Evolutionary conservation across 331 rosid species (phyloP).

Genomic region (Telfairia occidentalis): DNA sequence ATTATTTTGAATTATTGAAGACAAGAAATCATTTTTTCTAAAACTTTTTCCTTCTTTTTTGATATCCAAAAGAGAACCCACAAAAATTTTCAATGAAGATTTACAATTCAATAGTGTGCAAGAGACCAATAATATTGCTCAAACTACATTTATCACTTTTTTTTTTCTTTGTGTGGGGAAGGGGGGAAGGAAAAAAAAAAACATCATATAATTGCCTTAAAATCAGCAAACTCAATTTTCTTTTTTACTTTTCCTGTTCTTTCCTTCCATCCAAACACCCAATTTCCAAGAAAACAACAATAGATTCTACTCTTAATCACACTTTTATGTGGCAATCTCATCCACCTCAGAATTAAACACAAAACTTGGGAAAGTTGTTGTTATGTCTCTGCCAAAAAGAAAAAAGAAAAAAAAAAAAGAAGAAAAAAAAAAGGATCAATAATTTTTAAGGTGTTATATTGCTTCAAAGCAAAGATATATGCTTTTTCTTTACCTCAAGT

Average conservation of each 20-base stretch:
- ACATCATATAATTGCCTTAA: background rate
- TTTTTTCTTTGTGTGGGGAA: background rate
- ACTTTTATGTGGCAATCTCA: slow-evolving; percentile 41
- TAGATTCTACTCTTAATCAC: background rate
- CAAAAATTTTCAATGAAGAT: background rate
- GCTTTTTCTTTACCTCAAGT: slow-evolving; percentile 39
- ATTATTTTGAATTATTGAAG: no score
- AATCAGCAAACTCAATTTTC: background rate
- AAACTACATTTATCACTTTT: background rate
- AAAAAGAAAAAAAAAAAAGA: background rate
- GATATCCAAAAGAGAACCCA: background rate
- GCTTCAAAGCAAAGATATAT: background rate
- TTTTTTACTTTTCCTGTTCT: background rate
- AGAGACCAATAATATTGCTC: background rate
- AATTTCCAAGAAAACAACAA: slow-evolving; percentile 5
- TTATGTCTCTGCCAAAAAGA: slow-evolving; percentile 55
- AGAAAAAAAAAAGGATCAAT: background rate
- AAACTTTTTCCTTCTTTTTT: background rate
- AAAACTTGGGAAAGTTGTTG: slow-evolving; percentile 85
- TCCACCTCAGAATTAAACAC: slow-evolving; percentile 80
- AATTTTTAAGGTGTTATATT: background rate
- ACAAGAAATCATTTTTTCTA: no score
- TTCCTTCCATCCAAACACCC: slow-evolving; percentile 8
- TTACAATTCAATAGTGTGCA: slow-evolving; percentile 2
- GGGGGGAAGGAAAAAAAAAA: background rate